phyloP scores from a whole-genome alignment of 495 filamentous ascomycete species.

The Neurospora pannonica region DNA sequence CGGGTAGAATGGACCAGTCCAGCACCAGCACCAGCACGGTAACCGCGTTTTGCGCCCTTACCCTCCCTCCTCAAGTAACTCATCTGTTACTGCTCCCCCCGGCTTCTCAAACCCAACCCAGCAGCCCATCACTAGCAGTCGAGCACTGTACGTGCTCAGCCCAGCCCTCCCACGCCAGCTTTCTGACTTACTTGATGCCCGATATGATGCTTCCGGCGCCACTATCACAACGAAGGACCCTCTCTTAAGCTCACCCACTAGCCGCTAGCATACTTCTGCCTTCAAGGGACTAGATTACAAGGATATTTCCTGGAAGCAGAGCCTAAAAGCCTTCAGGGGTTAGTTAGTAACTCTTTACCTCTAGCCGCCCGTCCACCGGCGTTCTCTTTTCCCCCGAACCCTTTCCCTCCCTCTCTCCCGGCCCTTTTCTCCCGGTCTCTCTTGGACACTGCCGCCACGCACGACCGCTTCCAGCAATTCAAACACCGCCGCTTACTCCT shows the following conservation, averaged over 20 bases:
- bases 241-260: background rate
- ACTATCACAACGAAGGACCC: background rate
- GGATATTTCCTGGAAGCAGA: background rate
- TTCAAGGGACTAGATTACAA: background rate
- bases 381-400: background rate
- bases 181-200: background rate
- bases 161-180: background rate
- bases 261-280: background rate
- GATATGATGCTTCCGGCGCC: background rate
- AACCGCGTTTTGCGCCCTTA: background rate
- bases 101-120: background rate
- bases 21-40: background rate
- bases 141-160: background rate
- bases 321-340: background rate
- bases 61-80: background rate
- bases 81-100: background rate
- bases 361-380: background rate
- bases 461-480: no score
- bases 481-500: no score
- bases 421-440: no score
- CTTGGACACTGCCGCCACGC: no score
- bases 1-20: background rate
- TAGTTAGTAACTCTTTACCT: background rate
- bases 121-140: background rate
- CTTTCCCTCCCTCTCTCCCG: background rate